phyloP scores from a whole-genome alignment of 2,329 filamentous ascomycete genomes.

The Pseudogymnoascus sp. region DNA sequence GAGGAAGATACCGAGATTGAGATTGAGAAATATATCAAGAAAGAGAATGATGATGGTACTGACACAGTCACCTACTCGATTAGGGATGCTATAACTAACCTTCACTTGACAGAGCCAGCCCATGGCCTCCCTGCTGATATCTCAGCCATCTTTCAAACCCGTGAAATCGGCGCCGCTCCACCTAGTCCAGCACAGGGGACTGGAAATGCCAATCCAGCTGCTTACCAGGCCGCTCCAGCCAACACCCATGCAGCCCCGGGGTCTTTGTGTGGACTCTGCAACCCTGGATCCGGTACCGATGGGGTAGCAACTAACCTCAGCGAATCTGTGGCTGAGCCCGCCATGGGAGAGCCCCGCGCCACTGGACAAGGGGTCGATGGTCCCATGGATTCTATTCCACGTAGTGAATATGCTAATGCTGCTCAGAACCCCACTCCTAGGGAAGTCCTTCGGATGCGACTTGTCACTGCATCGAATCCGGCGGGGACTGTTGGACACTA shows the following conservation, averaged over 20 bases:
- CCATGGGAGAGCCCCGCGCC: too few species aligned
- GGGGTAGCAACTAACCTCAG: not conserved
- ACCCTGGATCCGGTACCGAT: not conserved
- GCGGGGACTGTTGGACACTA: too few species aligned
- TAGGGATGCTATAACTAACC: not conserved
- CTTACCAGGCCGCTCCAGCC: not conserved
- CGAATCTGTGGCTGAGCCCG: too few species aligned
- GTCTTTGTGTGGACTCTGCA: not conserved
- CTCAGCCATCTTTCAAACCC: not conserved
- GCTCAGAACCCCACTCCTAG: too few species aligned
- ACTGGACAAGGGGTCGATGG: too few species aligned
- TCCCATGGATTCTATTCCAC: too few species aligned
- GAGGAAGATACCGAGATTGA: not conserved
- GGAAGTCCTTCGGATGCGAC: too few species aligned
- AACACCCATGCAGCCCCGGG: not conserved
- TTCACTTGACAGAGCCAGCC: not conserved
- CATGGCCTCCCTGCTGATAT: not conserved
- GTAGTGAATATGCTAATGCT: too few species aligned
- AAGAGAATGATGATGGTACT: not conserved
- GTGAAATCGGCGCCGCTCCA: not conserved
- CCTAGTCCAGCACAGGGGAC: not conserved
- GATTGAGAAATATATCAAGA: not conserved
- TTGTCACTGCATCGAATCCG: too few species aligned
- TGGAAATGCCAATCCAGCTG: not conserved
- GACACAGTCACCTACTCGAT: not conserved